Evolutionary conservation across 2,329 filamentous ascomycete genomes (phyloP), one percentile per base, ranked within the genome.

Genomic region (Pseudogymnoascus sp.): DNA sequence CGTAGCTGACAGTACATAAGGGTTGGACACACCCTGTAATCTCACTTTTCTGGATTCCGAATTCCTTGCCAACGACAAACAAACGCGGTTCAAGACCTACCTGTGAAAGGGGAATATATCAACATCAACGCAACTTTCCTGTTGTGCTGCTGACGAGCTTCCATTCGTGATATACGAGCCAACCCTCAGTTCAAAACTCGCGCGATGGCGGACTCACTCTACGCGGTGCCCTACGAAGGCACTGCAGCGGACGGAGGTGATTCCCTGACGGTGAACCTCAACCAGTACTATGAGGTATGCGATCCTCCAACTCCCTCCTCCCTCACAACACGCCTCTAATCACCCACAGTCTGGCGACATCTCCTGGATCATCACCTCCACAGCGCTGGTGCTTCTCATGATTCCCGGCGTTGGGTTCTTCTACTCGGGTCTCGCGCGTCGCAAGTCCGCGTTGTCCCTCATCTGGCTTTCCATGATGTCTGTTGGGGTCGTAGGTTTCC

Each of bases 401-500:
- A 91, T 96, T 76, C 91, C 91, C 2, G 91, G 91, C 67, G 90
- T 96, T 68, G 91, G 71, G 25, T 95, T 96, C 82, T 96, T 96
- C 81, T 96, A 96, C 77, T 95, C 90, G 11, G 91, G 91, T 64
- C 85, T 96, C 18, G 91, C 91, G 18, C 86, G 91, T 64, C 82
- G 91, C 71, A 96, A 96, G 77, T 95, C 91, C 0, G 91, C 91
- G 6, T 79, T 96, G 60, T 94, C 91, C 20, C 78, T 96, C 64
- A 90, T 96, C 74, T 96, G 90, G 90, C 85, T 96, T 22, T 93
- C 90, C 3, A 80, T 95, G 71, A 95, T 96, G 89, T 84, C 90
- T 18, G 85, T 87, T 1, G 91, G 87, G 11, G 87, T 96, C 58
- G 87, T 90, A 36, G 88, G 86, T 25, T 95, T 96, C 75, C 91